These are phyloP conservation scores for Aspergillus candidus DNA, from an alignment of 2,329 filamentous ascomycete species.

Conservation along the genomic window DNA sequence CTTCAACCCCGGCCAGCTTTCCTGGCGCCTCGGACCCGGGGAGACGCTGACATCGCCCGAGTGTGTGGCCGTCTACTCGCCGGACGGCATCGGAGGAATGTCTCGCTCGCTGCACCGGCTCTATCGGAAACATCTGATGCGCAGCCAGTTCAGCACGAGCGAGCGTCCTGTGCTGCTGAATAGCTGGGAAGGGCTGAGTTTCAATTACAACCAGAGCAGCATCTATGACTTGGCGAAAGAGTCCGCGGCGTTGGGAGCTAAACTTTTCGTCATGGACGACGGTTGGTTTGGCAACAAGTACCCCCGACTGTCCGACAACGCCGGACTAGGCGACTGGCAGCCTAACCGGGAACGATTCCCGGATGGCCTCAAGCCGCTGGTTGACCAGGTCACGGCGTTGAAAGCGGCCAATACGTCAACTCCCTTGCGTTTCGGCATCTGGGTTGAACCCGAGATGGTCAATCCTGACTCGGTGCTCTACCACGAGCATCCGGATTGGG, in stretches of 20 bases:
- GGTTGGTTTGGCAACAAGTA: conserved; percentile 61
- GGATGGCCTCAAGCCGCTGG: conserved; percentile 48
- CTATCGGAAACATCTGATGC: conserved; percentile 56
- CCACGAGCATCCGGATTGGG: conserved; percentile 59
- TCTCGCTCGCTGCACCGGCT: conserved; percentile 57
- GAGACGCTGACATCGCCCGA: conserved; percentile 57
- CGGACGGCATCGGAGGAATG: conserved; percentile 54
- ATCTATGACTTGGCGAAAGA: conserved; percentile 52
- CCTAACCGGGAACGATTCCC: conserved; percentile 56
- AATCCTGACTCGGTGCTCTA: conserved; percentile 58
- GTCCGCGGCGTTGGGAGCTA: conserved; percentile 52
- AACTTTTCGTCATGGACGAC: conserved; percentile 52
- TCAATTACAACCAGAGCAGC: conserved; percentile 52
- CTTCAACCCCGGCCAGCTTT: conserved; percentile 56
- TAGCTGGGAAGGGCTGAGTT: conserved; percentile 60
- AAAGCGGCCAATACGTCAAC: conserved; percentile 43
- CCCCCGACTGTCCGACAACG: conserved; percentile 52
- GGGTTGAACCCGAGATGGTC: conserved; percentile 65
- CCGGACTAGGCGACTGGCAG: conserved; percentile 59
- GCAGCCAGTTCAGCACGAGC: conserved; percentile 49
- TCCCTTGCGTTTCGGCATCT: conserved; percentile 56
- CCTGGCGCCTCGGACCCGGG: conserved; percentile 51
- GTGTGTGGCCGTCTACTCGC: conserved; percentile 57
- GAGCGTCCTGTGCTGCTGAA: conserved; percentile 55
- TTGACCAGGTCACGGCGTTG: conserved; percentile 48